Evolutionary conservation across 2,329 filamentous ascomycete genomes (phyloP).

Genomic region (Aureobasidium lini): DNA sequence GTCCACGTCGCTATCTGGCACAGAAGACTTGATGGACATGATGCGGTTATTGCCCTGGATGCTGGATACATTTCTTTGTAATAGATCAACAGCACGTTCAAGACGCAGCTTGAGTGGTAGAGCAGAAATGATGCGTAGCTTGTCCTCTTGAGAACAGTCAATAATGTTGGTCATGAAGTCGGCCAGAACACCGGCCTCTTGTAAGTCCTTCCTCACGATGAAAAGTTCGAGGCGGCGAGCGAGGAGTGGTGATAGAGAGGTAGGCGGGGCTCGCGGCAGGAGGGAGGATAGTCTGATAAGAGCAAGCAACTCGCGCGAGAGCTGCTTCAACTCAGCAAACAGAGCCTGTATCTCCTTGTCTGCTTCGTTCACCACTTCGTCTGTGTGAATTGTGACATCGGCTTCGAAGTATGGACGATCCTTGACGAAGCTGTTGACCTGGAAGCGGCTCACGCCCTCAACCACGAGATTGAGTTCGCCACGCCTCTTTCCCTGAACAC

Average conservation of each 20-base stretch:
- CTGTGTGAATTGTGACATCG: constrained; percentile 63
- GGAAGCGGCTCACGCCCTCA: constrained; percentile 73
- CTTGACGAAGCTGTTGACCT: constrained; percentile 64
- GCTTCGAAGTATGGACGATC: constrained; percentile 84
- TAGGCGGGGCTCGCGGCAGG: constrained; percentile 60
- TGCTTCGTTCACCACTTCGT: constrained; percentile 40
- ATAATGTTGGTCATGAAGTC: constrained; percentile 97
- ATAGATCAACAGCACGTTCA: constrained; percentile 71
- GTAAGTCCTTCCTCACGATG: constrained; percentile 72
- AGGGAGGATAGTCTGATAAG: constrained; percentile 78
- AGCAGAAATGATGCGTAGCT: constrained; percentile 76
- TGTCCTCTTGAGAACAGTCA: constrained; percentile 83
- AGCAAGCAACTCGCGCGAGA: constrained; percentile 79
- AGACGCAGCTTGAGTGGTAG: constrained; percentile 71
- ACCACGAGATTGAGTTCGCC: constrained; percentile 73
- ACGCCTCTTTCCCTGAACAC: constrained; percentile 40
- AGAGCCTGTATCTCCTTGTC: constrained; percentile 60
- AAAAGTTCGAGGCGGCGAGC: constrained; percentile 80
- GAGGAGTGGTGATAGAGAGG: constrained; percentile 71
- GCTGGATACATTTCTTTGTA: constrained; percentile 71
- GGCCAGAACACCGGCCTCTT: constrained; percentile 76
- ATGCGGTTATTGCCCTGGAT: constrained; percentile 86
- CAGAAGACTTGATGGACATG: constrained; percentile 62
- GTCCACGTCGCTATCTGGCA: constrained; percentile 25
- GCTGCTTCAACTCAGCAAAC: constrained; percentile 73